Conservation (phyloP, 2,329 filamentous ascomycete species). For the Cladorrhinum sp. region DNA sequence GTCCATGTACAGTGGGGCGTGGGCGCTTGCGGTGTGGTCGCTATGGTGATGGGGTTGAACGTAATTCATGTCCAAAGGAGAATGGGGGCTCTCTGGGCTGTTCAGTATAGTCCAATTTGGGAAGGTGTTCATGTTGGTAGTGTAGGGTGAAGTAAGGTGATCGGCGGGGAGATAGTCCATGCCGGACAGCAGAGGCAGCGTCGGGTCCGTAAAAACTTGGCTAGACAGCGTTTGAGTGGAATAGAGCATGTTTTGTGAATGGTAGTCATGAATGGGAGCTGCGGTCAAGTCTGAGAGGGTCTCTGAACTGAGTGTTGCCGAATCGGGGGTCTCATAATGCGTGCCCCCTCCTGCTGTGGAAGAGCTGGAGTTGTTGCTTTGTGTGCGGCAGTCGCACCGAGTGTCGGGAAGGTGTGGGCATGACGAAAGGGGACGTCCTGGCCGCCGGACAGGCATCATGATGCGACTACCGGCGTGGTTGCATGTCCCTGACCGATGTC, state of each 20-base stretch:
- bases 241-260: background rate
- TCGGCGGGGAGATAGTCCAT: background rate
- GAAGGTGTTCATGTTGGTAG: background rate
- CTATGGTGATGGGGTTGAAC: background rate
- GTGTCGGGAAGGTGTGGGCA: background rate
- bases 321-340: background rate
- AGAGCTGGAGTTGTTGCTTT: background rate
- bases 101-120: background rate
- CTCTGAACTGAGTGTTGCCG: background rate
- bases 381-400: background rate
- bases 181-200: background rate
- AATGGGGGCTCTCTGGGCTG: background rate
- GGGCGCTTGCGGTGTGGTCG: background rate
- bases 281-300: background rate
- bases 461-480: background rate
- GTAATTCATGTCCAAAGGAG: background rate
- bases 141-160: background rate
- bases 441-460: background rate
- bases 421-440: background rate
- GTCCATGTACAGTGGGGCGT: no score
- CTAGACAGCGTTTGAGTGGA: background rate
- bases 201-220: background rate
- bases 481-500: background rate
- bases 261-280: background rate
- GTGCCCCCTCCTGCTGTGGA: background rate